Percentiles rank a stretch among this genome's conserved stretches.
These are phyloP conservation scores for Saksenaea oblongispora DNA, from an alignment of 371 early-diverging fungal species.

Conservation along the genomic window DNA sequence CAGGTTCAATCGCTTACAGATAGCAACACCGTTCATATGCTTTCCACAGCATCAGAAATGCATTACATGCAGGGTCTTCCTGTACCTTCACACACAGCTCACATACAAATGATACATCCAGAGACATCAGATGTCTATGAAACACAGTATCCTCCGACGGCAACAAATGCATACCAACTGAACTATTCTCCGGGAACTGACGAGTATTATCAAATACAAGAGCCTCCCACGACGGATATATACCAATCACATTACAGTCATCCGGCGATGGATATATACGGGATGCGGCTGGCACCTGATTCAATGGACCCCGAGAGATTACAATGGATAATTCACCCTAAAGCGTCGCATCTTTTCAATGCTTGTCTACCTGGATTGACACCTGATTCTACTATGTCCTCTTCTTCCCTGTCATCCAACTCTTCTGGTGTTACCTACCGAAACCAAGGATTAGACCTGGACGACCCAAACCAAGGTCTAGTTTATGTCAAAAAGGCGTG, in stretches of 20 bases:
- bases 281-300: background rate
- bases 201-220: background rate
- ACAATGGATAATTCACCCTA: background rate
- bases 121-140: background rate
- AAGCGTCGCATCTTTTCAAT: background rate
- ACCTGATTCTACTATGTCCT: background rate
- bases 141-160: slow-evolving; percentile 1
- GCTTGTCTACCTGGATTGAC: background rate
- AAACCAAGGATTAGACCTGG: slow-evolving; percentile 5
- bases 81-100: background rate
- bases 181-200: background rate
- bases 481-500: slow-evolving; percentile 62
- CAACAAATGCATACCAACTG: background rate
- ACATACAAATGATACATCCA: background rate
- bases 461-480: slow-evolving; percentile 5
- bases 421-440: slow-evolving; percentile 1
- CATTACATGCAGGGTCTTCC: background rate
- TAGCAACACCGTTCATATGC: background rate
- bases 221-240: background rate
- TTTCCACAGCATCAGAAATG: background rate
- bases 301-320: background rate
- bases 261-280: background rate
- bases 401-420: slow-evolving; percentile 19
- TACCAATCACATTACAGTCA: background rate
- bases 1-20: background rate